phyloP scores from a whole-genome alignment of 2,329 filamentous ascomycete genomes.

The Dothistroma pini region DNA sequence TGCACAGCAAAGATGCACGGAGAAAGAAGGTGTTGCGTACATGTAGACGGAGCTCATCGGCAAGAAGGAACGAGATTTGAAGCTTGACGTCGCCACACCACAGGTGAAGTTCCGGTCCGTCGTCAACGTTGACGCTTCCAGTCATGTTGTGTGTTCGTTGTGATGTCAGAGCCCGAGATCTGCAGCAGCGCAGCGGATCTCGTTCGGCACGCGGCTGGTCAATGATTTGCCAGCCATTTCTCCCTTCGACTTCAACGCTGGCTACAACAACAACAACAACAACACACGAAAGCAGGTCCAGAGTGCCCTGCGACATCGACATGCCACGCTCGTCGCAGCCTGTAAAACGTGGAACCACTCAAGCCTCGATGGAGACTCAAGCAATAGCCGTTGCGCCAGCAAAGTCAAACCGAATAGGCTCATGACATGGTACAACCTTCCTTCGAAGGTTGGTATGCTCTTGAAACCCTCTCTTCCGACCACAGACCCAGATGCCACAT shows the following conservation, averaged over 20 bases:
- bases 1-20: not conserved
- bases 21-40: not conserved
- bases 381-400: not conserved
- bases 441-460: no score
- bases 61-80: not conserved
- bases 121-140: no score
- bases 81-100: not conserved
- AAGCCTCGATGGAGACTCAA: not conserved
- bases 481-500: no score
- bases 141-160: no score
- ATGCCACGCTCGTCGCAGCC: not conserved
- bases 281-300: not conserved
- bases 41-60: not conserved
- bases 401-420: not conserved
- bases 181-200: not conserved
- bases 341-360: not conserved
- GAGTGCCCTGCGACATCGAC: not conserved
- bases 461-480: not conserved
- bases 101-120: not conserved
- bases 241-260: not conserved
- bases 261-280: not conserved
- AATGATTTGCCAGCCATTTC: not conserved
- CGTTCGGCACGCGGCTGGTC: not conserved
- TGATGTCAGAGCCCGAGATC: not conserved
- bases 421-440: not conserved